Conservation (phyloP, 495 filamentous ascomycete genomes). For the Lasiosphaeria miniovina region DNA sequence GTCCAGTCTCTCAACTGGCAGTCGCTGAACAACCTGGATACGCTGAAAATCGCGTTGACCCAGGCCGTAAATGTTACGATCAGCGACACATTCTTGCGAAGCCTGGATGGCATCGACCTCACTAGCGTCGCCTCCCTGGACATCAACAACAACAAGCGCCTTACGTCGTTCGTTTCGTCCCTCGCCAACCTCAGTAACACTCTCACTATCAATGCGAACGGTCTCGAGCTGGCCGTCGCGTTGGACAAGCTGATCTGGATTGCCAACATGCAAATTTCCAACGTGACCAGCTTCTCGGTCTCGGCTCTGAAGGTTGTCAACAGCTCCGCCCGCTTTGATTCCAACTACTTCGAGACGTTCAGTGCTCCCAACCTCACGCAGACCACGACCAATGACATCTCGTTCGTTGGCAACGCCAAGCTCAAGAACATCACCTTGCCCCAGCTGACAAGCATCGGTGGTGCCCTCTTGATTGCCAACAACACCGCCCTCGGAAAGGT, state of each 20-base stretch:
- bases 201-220: slow-evolving; percentile 66
- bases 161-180: slow-evolving; percentile 67
- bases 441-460: slow-evolving; percentile 62
- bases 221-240: slow-evolving; percentile 51
- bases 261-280: slow-evolving; percentile 82
- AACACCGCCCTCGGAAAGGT: slow-evolving; percentile 70
- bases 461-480: slow-evolving; percentile 80
- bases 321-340: slow-evolving; percentile 79
- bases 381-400: slow-evolving; percentile 63
- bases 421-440: slow-evolving; percentile 77
- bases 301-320: slow-evolving; percentile 77
- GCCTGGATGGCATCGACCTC: slow-evolving; percentile 76
- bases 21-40: slow-evolving; percentile 68
- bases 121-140: slow-evolving; percentile 57
- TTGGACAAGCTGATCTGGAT: slow-evolving; percentile 78
- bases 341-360: slow-evolving; percentile 68
- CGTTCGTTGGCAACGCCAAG: slow-evolving; percentile 73
- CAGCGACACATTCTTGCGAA: slow-evolving; percentile 75
- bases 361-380: slow-evolving; percentile 75
- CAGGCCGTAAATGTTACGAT: slow-evolving; percentile 66
- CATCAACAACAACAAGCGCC: slow-evolving; percentile 76
- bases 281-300: slow-evolving; percentile 68
- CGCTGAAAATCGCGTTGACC: slow-evolving; percentile 64
- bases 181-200: slow-evolving; percentile 63
- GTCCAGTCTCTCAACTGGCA: slow-evolving; percentile 67